phyloP scores from a whole-genome alignment of 345 rosid genomes.

The Eucalyptus regnans region DNA sequence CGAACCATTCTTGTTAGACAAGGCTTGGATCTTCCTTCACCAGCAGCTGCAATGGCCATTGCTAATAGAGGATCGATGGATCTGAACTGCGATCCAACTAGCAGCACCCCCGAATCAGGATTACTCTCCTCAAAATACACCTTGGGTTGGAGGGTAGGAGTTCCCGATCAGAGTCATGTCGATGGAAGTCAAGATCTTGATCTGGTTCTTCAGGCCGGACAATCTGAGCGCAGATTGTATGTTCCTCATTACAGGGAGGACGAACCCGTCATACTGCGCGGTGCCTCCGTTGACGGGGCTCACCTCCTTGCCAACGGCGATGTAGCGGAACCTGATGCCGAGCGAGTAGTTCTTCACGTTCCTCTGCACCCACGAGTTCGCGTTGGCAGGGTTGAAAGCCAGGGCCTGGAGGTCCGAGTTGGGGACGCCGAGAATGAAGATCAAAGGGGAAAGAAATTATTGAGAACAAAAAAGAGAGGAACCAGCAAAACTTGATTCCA shows the following conservation, averaged over 20 bases:
- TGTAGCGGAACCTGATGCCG: conserved; percentile 13
- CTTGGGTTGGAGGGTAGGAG: no score
- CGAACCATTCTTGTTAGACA: no score
- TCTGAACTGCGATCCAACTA: no score
- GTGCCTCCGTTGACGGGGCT: background rate
- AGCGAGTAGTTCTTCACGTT: conserved; percentile 14
- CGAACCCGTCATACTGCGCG: conserved; percentile 1
- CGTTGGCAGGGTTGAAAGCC: background rate
- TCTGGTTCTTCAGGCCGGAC: conserved; percentile 13
- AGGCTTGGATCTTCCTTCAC: no score
- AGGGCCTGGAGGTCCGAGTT: conserved; percentile 18
- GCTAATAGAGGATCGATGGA: no score
- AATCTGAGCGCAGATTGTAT: conserved; percentile 10
- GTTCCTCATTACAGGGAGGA: conserved; percentile 19
- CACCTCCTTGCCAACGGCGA: conserved; percentile 33
- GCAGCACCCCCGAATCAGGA: no score
- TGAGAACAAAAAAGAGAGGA: no score
- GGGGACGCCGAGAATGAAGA: conserved; percentile 17
- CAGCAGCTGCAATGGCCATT: no score
- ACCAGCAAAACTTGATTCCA: no score
- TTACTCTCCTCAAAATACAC: no score
- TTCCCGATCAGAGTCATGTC: conserved; percentile 13
- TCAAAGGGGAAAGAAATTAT: no score
- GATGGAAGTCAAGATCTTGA: conserved; percentile 23
- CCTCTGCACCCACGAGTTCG: conserved; percentile 14